These are phyloP conservation scores for Vaccinium macrocarpon DNA, from an alignment of 148 eudicot genomes.

Conservation along the genomic window DNA sequence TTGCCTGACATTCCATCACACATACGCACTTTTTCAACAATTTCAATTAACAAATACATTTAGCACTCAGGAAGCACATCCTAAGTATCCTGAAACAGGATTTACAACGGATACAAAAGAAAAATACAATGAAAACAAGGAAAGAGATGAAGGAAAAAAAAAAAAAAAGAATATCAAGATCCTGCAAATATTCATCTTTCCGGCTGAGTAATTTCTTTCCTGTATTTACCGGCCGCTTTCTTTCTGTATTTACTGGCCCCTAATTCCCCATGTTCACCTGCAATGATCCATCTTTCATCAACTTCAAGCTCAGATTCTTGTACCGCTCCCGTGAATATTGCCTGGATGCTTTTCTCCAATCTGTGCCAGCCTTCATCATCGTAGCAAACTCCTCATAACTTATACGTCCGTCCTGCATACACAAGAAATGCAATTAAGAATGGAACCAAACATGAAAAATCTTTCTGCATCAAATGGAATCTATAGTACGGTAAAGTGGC, in stretches of 20 bases:
- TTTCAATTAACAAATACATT: background rate
- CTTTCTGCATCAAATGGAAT: background rate
- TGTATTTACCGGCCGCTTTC: background rate
- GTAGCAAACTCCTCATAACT: constrained; percentile 71
- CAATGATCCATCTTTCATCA: constrained; percentile 27
- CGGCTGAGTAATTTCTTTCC: background rate
- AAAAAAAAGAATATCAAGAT: background rate
- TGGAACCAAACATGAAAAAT: background rate
- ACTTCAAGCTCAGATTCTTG: constrained; percentile 70
- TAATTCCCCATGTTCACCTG: background rate
- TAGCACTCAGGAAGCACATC: background rate
- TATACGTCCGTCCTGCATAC: constrained; percentile 55
- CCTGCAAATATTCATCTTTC: background rate
- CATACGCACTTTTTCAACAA: background rate
- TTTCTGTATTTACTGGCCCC: background rate
- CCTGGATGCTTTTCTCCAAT: constrained; percentile 83
- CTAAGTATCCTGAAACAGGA: background rate
- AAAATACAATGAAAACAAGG: background rate
- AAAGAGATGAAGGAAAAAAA: background rate
- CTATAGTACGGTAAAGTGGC: background rate
- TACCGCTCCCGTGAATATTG: constrained; percentile 78
- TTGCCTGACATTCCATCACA: background rate
- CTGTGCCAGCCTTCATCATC: constrained; percentile 91
- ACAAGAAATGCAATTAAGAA: background rate
- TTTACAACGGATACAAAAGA: background rate